These are phyloP conservation scores for Nitzschia palea DNA, from an alignment of 108 stramenopile species.

Conservation along the genomic window DNA sequence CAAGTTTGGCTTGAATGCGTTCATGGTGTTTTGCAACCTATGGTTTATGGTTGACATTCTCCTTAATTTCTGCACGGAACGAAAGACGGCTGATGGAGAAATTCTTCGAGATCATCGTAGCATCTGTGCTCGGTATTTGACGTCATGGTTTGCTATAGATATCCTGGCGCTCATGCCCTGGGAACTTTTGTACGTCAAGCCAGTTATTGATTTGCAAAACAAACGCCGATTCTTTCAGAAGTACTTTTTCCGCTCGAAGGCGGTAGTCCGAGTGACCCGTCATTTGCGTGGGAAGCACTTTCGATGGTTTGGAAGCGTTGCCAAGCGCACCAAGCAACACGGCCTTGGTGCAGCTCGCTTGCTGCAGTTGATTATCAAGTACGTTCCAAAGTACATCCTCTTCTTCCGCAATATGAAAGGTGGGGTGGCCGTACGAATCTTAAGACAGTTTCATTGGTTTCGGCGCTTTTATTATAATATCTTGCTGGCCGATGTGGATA, in stretches of 20 bases:
- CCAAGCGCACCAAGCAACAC: constrained; percentile 57
- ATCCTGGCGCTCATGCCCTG: constrained; percentile 72
- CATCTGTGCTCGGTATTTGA: constrained; percentile 85
- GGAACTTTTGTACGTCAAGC: constrained; percentile 75
- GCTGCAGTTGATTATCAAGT: constrained; percentile 71
- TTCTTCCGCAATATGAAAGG: constrained; percentile 82
- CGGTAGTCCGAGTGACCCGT: constrained; percentile 66
- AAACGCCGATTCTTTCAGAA: constrained; percentile 65
- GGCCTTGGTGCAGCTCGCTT: constrained; percentile 59
- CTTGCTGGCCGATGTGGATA: neutral
- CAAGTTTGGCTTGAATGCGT: constrained; percentile 39
- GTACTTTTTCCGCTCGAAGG: constrained; percentile 78
- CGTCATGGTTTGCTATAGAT: constrained; percentile 87
- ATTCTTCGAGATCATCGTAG: constrained; percentile 58
- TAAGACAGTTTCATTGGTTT: constrained; percentile 76
- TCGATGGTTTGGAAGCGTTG: constrained; percentile 71
- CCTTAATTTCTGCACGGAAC: constrained; percentile 82
- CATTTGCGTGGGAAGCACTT: constrained; percentile 73
- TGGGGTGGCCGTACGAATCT: constrained; percentile 56
- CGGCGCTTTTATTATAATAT: constrained; percentile 36
- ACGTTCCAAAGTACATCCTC: constrained; percentile 80
- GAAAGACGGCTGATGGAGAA: constrained; percentile 58
- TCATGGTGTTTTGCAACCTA: constrained; percentile 62
- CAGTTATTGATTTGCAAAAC: constrained; percentile 79
- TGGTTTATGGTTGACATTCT: constrained; percentile 85